Evolutionary conservation across 345 rosid species (phyloP), one percentile per base, ranked within the genome.

Genomic region (Psidium guajava): DNA sequence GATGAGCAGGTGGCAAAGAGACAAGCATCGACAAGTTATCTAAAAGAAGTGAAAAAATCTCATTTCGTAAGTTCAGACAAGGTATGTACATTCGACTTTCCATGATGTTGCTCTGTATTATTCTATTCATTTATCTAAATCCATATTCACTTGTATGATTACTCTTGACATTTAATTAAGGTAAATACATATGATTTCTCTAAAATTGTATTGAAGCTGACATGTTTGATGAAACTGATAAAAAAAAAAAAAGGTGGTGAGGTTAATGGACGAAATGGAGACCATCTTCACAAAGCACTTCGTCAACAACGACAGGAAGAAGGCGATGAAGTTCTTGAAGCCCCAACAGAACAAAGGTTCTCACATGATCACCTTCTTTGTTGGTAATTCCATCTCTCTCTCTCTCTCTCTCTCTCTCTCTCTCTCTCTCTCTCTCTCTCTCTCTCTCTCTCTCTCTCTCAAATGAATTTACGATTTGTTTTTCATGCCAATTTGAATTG

Each of bases 241-340:
- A 2, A 42, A 42, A 42, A 42, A 42, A 42, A 42, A 81, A 73
- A 88, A 97, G 99, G 94, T 93, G 86, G 97, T 96, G 12, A 93
- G 94, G 88, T 91, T 95, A 44, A 98, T 95, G 98, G 99, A 98
- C 82, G 99, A 98, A 90, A 99, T 96, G 95, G 99, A 98, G 91
- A 93, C 95, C 92, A 88, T 93, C 85, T 96, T 98, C 93, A 96
- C 99, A 91, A 92, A 93, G 95, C 95, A 95, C 94, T 96, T 98
- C 89, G 93, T 98, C 86, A 96, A 87, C 92, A 94, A 93, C 91
- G 99, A 98, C 92, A 93, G 99, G 85, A 98, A 96, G 89, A 98
- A 90, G 88, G 97, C 99, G 21, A 98, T 98, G 99, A 96, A 98
- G 84, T 98, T 94, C 92, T 89, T 98, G 87, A 94, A 89, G 89